Evolutionary conservation across 2,329 filamentous ascomycete genomes (phyloP).

Genomic region (Talaromyces sp.): DNA sequence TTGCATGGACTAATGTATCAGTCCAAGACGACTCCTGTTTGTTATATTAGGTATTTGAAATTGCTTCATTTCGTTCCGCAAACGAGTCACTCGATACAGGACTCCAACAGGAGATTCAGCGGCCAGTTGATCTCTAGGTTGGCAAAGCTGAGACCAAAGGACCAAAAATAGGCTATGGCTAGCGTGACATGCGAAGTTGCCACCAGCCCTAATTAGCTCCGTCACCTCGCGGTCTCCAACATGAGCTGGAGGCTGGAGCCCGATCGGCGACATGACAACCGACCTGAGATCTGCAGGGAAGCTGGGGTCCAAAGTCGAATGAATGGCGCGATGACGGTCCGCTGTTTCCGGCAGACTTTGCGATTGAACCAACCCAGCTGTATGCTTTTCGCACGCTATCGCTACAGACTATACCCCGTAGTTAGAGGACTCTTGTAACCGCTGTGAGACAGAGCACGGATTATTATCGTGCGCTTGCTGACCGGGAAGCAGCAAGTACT

Average conservation of each 20-base stretch:
- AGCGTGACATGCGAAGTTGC: not conserved
- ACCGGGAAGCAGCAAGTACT: not conserved
- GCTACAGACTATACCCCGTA: too few species aligned
- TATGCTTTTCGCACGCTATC: too few species aligned
- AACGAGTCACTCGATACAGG: too few species aligned
- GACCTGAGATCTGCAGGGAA: not conserved
- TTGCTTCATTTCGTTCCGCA: too few species aligned
- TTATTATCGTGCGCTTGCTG: not conserved
- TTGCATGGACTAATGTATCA: too few species aligned
- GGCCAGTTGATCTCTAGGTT: not conserved
- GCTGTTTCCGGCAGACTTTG: not conserved
- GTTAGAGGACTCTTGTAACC: too few species aligned
- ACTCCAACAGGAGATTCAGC: too few species aligned
- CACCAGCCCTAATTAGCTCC: not conserved
- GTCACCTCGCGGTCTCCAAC: not conserved
- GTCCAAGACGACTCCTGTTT: too few species aligned
- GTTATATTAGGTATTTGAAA: too few species aligned
- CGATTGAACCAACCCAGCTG: too few species aligned
- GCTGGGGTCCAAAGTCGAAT: not conserved
- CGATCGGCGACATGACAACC: too few species aligned
- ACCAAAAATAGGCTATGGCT: constrained; percentile 2
- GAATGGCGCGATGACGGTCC: not conserved
- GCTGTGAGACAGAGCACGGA: not conserved
- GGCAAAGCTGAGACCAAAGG: not conserved
- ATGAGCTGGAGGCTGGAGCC: not conserved